A percentile compares a stretch with the other conserved stretches of the same genome.
phyloP scores from a whole-genome alignment of 2,329 filamentous ascomycete species.

The Taxawa tesnikishii region DNA sequence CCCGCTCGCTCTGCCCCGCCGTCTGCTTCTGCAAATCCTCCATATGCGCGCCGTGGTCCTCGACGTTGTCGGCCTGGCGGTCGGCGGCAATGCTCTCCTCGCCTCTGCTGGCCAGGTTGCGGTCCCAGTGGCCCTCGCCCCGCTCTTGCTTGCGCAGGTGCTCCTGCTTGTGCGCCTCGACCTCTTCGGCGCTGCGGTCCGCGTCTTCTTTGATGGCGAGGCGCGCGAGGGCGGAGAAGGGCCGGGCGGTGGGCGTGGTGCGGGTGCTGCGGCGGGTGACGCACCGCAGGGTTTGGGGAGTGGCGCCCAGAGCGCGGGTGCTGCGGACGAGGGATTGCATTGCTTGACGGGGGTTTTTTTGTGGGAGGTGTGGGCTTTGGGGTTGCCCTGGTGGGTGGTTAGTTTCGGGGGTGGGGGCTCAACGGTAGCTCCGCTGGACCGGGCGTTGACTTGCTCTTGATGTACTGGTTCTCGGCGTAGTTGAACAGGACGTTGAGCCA shows the following conservation, averaged over 20 bases:
- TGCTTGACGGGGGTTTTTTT: background rate
- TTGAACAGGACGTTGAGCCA: no score
- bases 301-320: slow-evolving; percentile 2
- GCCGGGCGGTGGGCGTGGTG: slow-evolving; percentile 9
- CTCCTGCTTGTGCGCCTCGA: slow-evolving; percentile 31
- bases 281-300: background rate
- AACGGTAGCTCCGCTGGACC: no score
- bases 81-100: slow-evolving; percentile 31
- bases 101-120: slow-evolving; percentile 27
- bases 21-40: slow-evolving; percentile 32
- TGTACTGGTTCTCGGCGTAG: no score
- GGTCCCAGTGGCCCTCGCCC: slow-evolving; percentile 30
- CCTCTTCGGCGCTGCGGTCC: slow-evolving; percentile 22
- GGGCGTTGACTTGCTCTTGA: no score
- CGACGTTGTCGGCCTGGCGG: slow-evolving; percentile 21
- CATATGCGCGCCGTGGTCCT: slow-evolving; percentile 29
- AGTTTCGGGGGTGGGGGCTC: background rate
- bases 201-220: slow-evolving; percentile 24
- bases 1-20: slow-evolving; percentile 26
- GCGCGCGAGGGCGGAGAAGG: slow-evolving; percentile 15
- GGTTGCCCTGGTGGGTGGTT: background rate
- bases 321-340: slow-evolving; percentile 2
- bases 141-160: slow-evolving; percentile 29
- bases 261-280: slow-evolving; percentile 1
- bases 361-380: background rate